phyloP scores from a whole-genome alignment of 805 yeast species.

The Candida quercuum region DNA sequence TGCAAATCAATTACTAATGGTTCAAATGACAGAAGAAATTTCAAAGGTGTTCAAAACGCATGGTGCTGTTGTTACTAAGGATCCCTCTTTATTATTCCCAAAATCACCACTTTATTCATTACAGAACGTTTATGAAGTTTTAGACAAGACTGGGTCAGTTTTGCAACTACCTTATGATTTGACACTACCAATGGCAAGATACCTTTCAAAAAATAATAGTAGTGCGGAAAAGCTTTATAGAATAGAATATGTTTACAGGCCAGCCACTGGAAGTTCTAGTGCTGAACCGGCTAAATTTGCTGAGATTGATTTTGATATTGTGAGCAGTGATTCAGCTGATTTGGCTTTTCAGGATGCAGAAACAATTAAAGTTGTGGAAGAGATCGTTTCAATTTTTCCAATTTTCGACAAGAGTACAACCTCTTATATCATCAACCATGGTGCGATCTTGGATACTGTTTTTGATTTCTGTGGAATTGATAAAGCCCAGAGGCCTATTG shows the following conservation, averaged over 20 bases:
- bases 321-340: constrained; percentile 43
- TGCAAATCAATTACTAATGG: constrained; percentile 51
- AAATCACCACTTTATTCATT: constrained; percentile 65
- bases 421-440: constrained; percentile 68
- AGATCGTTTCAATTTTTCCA: constrained; percentile 60
- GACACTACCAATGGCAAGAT: constrained; percentile 84
- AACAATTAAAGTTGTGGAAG: constrained; percentile 75
- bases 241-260: constrained; percentile 78
- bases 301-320: constrained; percentile 80
- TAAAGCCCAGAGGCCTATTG: constrained; percentile 63
- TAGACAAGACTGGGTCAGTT: constrained; percentile 84
- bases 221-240: constrained; percentile 58
- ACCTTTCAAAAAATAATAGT: constrained; percentile 60
- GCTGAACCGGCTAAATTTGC: constrained; percentile 73
- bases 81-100: constrained; percentile 70
- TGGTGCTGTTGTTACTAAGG: constrained; percentile 79
- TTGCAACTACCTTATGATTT: constrained; percentile 86
- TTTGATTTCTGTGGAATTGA: constrained; percentile 80
- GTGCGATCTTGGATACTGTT: constrained; percentile 69
- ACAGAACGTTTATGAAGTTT: constrained; percentile 68
- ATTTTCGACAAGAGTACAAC: constrained; percentile 55
- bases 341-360: constrained; percentile 78
- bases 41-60: constrained; percentile 65
- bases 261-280: constrained; percentile 47
- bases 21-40: constrained; percentile 56